These are phyloP conservation scores for Earliella scabrosa DNA, from an alignment of 1,284 basidiomycete species.

Conservation along the genomic window DNA sequence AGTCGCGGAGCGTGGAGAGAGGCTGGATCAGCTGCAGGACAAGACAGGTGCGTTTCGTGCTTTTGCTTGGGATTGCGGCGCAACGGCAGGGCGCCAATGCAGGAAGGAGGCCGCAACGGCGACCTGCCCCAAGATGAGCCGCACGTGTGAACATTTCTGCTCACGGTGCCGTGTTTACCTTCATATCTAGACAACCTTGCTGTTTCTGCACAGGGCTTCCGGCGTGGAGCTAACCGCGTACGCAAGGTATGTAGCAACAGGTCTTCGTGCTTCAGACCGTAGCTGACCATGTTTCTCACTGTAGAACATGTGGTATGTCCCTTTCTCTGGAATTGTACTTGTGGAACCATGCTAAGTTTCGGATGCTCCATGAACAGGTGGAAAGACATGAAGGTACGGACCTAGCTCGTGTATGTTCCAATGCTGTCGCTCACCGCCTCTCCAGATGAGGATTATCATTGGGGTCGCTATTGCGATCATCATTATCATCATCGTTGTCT, in stretches of 20 bases:
- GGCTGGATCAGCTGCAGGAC: conserved; percentile 93
- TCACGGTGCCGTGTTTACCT: no score
- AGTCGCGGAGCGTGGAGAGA: conserved; percentile 94
- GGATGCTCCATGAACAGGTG: no score
- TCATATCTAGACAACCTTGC: conserved; percentile 94
- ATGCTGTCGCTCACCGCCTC: not conserved
- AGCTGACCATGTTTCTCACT: conserved; percentile 26
- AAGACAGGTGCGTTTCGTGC: conserved; percentile 79
- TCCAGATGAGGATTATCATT: conserved; percentile 89
- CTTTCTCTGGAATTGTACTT: not conserved
- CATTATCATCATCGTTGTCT: conserved; percentile 92
- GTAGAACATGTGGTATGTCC: conserved; percentile 84
- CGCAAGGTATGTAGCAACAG: conserved; percentile 80
- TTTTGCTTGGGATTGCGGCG: not conserved
- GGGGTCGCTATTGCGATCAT: conserved; percentile 86
- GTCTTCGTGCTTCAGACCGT: not conserved
- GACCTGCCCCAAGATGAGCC: conserved; percentile 48
- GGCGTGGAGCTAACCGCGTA: conserved; percentile 95
- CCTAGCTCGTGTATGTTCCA: not conserved
- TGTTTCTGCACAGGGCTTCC: conserved; percentile 98
- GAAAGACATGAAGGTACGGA: conserved; percentile 93
- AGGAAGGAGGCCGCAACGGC: not conserved
- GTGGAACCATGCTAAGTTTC: conserved; percentile 15
- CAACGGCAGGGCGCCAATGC: not conserved
- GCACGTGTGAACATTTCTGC: conserved; percentile 4